Evolutionary conservation across 371 early-diverging fungal genomes (phyloP).

Genomic region (Thermomucor indicae-seudaticae): DNA sequence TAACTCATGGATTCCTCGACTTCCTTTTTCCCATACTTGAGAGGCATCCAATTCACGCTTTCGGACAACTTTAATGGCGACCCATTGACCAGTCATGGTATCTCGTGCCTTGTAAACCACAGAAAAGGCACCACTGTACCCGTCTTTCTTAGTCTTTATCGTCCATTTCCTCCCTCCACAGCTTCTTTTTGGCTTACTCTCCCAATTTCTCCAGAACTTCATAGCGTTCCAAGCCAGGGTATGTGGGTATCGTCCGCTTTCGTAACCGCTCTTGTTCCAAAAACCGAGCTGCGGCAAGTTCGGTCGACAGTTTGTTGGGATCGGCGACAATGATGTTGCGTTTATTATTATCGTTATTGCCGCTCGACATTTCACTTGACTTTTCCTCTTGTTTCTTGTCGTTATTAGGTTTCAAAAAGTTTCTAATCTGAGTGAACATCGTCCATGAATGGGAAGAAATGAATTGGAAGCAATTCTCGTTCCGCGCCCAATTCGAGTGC

Average conservation of each 20-base stretch:
- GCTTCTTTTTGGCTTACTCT: constrained; percentile 47
- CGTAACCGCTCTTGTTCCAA: constrained; percentile 34
- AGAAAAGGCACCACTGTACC: constrained; percentile 75
- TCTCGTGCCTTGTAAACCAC: constrained; percentile 74
- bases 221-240: constrained; percentile 59
- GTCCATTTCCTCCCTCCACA: background rate
- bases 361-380: background rate
- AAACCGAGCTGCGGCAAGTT: constrained; percentile 17
- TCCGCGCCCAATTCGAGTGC: no score
- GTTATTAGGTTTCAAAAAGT: constrained; percentile 11
- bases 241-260: constrained; percentile 36
- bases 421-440: constrained; percentile 14
- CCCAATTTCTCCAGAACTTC: constrained; percentile 61
- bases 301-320: constrained; percentile 1
- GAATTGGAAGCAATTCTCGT: no score
- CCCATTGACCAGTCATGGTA: constrained; percentile 48
- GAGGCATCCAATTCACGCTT: constrained; percentile 49
- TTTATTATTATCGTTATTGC: constrained; percentile 4
- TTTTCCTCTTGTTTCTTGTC: constrained; percentile 1
- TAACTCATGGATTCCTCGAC: background rate
- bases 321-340: background rate
- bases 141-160: background rate
- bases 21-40: background rate
- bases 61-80: constrained; percentile 81
- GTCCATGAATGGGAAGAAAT: no score